Conservation (phyloP, 257 asterid species). For the Nicotiana obtusifolia region DNA sequence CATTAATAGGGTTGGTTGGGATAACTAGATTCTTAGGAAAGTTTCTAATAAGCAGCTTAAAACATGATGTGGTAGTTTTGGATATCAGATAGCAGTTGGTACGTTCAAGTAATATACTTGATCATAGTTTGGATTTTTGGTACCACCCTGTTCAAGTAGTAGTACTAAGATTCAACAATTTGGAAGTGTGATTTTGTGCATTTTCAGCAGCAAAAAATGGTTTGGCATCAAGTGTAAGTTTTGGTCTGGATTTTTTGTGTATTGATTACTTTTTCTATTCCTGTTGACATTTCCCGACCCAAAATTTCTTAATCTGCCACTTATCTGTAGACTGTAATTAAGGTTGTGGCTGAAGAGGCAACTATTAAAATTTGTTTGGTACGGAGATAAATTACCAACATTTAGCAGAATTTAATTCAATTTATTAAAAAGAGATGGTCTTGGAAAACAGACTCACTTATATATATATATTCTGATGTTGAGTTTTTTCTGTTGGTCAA, state of each 20-base stretch:
- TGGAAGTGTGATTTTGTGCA: not conserved
- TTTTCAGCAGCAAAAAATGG: not conserved
- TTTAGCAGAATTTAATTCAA: not conserved
- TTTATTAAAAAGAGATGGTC: not conserved
- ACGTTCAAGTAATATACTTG: not conserved
- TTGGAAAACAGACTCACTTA: not conserved
- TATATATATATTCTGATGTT: not conserved
- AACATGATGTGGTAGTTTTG: not conserved
- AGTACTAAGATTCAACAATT: not conserved
- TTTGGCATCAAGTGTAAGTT: not conserved
- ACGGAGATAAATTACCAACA: not conserved
- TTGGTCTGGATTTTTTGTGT: not conserved
- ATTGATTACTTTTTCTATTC: not conserved
- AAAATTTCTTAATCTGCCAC: not conserved
- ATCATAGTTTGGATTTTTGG: not conserved
- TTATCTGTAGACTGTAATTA: not conserved
- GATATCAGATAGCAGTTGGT: conserved; percentile 1
- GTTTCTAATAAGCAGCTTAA: not conserved
- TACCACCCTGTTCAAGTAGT: not conserved
- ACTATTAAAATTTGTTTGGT: not conserved
- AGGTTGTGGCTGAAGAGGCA: not conserved
- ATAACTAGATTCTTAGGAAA: not conserved
- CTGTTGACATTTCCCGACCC: not conserved
- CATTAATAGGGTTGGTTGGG: conserved; percentile 5
- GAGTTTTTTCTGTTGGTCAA: not conserved